Evolutionary conservation across 2,329 filamentous ascomycete genomes (phyloP).

Genomic region (Pseudogymnoascus sp.): DNA sequence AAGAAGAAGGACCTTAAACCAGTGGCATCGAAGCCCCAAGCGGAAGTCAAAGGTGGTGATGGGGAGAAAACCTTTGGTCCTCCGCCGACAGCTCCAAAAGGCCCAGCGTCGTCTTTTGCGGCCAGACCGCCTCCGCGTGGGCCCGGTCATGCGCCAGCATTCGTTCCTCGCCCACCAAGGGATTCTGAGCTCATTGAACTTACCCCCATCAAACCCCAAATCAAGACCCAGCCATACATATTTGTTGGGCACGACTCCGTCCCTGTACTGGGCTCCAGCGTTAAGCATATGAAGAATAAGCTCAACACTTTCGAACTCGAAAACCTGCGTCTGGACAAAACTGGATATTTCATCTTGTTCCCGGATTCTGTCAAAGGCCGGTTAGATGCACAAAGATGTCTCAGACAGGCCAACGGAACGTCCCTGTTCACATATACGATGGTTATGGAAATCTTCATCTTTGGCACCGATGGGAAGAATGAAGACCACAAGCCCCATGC

Average conservation of each 20-base stretch:
- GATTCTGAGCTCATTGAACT: conserved; percentile 36
- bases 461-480: conserved; percentile 20
- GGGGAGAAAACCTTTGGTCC: conserved; percentile 49
- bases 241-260: conserved; percentile 84
- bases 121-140: conserved; percentile 18
- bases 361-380: conserved; percentile 68
- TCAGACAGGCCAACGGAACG: conserved; percentile 67
- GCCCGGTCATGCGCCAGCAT: not conserved
- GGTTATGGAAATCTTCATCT: conserved; percentile 70
- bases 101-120: conserved; percentile 50
- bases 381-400: conserved; percentile 74
- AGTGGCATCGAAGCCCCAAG: conserved; percentile 20
- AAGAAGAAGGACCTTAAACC: conserved; percentile 39
- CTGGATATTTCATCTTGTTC: conserved; percentile 90
- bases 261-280: conserved; percentile 75
- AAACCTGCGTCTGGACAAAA: conserved; percentile 73
- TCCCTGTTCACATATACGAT: conserved; percentile 88
- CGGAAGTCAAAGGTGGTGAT: conserved; percentile 30
- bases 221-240: conserved; percentile 77
- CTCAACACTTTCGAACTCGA: conserved; percentile 76
- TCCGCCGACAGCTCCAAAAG: conserved; percentile 79
- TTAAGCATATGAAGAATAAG: conserved; percentile 83
- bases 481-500: not conserved
- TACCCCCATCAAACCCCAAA: conserved; percentile 56
- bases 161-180: conserved; percentile 15